phyloP scores from a whole-genome alignment of 2,329 filamentous ascomycete genomes.

The Pleoardoris graminearum region DNA sequence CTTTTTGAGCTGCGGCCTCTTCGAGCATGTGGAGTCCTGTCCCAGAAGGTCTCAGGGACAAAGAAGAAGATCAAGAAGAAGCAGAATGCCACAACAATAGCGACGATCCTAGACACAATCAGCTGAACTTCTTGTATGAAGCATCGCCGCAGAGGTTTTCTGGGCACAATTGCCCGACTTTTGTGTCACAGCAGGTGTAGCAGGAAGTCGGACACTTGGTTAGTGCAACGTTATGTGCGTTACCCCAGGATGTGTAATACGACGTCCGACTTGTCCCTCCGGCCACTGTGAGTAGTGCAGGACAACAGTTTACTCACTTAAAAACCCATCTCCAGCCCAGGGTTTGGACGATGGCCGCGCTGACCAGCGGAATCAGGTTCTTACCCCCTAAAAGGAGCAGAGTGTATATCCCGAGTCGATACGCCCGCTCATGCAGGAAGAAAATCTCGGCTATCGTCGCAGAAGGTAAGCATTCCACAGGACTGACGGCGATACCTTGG shows the following conservation, averaged over 20 bases:
- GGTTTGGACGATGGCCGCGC: conserved; percentile 78
- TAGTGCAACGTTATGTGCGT: too few relatives aligned
- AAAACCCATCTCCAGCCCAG: conserved; percentile 90
- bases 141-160: too few relatives aligned
- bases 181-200: too few relatives aligned
- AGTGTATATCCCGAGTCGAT: conserved; percentile 91
- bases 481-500: conserved; percentile 84
- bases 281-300: too few relatives aligned
- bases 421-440: conserved; percentile 91
- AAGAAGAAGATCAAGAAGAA: conserved; percentile 80
- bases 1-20: conserved; percentile 40
- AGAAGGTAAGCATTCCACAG: conserved; percentile 88
- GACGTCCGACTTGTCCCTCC: too few relatives aligned
- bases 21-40: conserved; percentile 66
- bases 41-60: conserved; percentile 95
- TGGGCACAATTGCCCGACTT: too few relatives aligned
- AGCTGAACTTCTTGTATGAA: not conserved
- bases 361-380: conserved; percentile 85
- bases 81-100: conserved; percentile 75
- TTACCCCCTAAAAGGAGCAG: conserved; percentile 86
- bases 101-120: conserved; percentile 63
- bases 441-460: conserved; percentile 96
- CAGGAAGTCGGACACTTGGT: too few relatives aligned
- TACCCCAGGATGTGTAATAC: too few relatives aligned
- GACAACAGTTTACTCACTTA: conserved; percentile 49